Evolutionary conservation across 768 basidiomycete species (phyloP).

Genomic region (Mycena floridula): DNA sequence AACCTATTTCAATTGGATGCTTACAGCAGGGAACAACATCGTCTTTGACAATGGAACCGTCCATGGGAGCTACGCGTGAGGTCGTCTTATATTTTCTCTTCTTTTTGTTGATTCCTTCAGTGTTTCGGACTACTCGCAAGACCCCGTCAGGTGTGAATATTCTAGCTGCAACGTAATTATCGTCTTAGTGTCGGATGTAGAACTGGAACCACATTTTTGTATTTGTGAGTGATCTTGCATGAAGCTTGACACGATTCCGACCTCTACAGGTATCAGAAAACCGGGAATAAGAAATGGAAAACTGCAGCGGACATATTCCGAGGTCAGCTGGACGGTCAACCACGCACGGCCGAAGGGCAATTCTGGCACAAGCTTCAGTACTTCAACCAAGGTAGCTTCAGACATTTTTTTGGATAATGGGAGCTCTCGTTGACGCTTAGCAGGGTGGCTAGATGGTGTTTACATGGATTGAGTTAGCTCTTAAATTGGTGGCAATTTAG

Average conservation of each 20-base stretch:
- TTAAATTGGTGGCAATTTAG: too few species aligned
- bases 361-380: slow-evolving; percentile 42
- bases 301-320: slow-evolving; percentile 33
- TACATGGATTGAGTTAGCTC: too few species aligned
- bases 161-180: not conserved
- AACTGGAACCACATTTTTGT: slow-evolving; percentile 33
- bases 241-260: too few species aligned
- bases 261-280: slow-evolving; percentile 28
- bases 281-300: slow-evolving; percentile 31
- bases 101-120: slow-evolving; percentile 10
- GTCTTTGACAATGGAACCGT: slow-evolving; percentile 32
- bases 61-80: slow-evolving; percentile 31
- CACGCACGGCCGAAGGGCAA: slow-evolving; percentile 38
- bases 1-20: slow-evolving; percentile 36
- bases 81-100: not conserved
- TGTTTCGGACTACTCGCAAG: slow-evolving; percentile 25
- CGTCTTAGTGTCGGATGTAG: slow-evolving; percentile 10
- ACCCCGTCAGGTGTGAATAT: slow-evolving; percentile 26
- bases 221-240: slow-evolving; percentile 25
- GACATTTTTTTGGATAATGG: not conserved
- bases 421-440: not conserved
- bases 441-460: slow-evolving; percentile 40
- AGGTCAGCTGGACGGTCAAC: slow-evolving; percentile 32
- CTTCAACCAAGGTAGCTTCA: slow-evolving; percentile 31
- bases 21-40: slow-evolving; percentile 29